Conservation (phyloP, 179 eudicot genomes). For the Camellia oleifera region DNA sequence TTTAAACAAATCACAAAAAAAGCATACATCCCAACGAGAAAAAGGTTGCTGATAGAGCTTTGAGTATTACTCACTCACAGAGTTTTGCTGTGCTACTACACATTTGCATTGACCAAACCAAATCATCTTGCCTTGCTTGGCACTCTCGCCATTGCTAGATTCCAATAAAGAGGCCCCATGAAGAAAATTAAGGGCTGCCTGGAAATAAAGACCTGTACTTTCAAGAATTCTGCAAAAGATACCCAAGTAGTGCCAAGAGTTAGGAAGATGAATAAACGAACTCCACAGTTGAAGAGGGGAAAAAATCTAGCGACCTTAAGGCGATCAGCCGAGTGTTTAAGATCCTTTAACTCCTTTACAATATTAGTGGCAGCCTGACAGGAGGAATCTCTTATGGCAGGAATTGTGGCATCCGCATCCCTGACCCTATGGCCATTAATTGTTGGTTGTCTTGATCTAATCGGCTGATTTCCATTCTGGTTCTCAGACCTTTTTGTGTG, state of each 20-base stretch:
- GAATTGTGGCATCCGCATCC: slow-evolving; percentile 68
- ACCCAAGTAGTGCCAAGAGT: slow-evolving; percentile 15
- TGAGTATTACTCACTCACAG: slow-evolving; percentile 68
- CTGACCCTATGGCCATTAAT: slow-evolving; percentile 45
- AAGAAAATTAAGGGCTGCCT: slow-evolving; percentile 90
- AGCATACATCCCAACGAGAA: slow-evolving; percentile 1
- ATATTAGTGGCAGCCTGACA: slow-evolving; percentile 67
- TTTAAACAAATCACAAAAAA: neutral
- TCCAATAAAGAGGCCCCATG: slow-evolving; percentile 86
- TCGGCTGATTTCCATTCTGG: slow-evolving; percentile 44
- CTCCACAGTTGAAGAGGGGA: slow-evolving; percentile 8
- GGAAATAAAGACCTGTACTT: slow-evolving; percentile 66
- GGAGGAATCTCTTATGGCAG: slow-evolving; percentile 69
- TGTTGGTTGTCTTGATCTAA: slow-evolving; percentile 35
- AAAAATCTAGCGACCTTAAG: slow-evolving; percentile 53
- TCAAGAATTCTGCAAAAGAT: slow-evolving; percentile 58
- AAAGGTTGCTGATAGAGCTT: slow-evolving; percentile 9
- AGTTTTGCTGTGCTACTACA: slow-evolving; percentile 88
- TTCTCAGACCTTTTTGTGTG: slow-evolving; percentile 44
- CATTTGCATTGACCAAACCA: slow-evolving; percentile 65
- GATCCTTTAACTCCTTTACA: slow-evolving; percentile 78
- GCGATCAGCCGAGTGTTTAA: slow-evolving; percentile 96
- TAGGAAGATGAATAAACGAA: slow-evolving; percentile 11
- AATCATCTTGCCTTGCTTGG: slow-evolving; percentile 60
- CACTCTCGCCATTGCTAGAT: slow-evolving; percentile 56